Base-by-base conservation (phyloP, 768 basidiomycete species). In the Boletus patriciae region DNA sequence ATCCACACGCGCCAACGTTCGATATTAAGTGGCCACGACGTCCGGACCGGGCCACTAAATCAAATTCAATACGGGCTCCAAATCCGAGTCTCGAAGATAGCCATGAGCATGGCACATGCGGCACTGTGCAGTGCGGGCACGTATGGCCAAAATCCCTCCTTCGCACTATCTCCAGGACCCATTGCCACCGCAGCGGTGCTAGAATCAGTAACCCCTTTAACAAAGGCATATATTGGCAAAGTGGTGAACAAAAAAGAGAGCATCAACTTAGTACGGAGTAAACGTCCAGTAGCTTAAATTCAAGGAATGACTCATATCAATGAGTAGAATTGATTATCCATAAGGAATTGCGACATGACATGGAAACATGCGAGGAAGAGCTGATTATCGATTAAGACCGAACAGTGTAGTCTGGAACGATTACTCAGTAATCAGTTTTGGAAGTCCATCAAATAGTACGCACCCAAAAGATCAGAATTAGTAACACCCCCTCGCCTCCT, bases 61-160 rank as follows among this genome's bases (percentile, higher is more conserved):
- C 46, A 31, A 37, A 25, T 40, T 12, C 27, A n/a, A 31, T 23
- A 38, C 31, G 23, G 5, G 51, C 44, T 11, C 23, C 44, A 36
- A 31, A 15, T n/a, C 33, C 36, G 23, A 34, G 27, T 31, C 31
- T 36, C 12, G 46, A 59, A 10, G 25, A 36, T 25, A 48, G 34
- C 19, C 18, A 23, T 16, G 16, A 34, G n/a, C 16, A n/a, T 25
- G 23, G 8, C 34, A n/a, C 57, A n/a, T 29, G 46, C 13, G 25
- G 25, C 25, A 25, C 31, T 25, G 29, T 52, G 59, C 31, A 31
- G 29, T 52, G 59, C 29, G 63, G 63, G 63, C 63, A 55, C 63
- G 25, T 58, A 55, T 62, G 3, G 63, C 63, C 12, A 55, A 55
- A 65, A 55, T 54, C 63, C 54, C 63, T 62, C 62, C 29, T 9